Conservation (phyloP, 768 basidiomycete species). For the Mycena leptocephala region DNA sequence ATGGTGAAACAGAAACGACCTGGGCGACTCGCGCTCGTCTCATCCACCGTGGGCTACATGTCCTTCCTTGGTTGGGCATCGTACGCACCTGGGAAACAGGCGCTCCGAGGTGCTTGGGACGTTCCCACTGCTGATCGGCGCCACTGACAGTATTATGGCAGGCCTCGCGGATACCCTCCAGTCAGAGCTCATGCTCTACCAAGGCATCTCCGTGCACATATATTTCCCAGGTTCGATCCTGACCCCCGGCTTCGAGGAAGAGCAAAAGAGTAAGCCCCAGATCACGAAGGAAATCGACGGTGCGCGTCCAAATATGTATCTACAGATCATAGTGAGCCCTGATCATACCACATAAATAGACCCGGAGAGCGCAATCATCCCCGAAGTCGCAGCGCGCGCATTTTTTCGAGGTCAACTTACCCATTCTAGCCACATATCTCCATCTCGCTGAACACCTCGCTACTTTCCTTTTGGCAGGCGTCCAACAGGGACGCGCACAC, state of each 20-base stretch:
- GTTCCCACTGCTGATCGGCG: background rate
- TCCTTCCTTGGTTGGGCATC: constrained; percentile 84
- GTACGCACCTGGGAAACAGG: constrained; percentile 90
- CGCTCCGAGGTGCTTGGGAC: constrained; percentile 75
- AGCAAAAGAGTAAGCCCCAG: constrained; percentile 83
- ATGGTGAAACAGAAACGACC: constrained; percentile 72
- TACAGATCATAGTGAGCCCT: background rate
- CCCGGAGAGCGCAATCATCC: constrained; percentile 72
- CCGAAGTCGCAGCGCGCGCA: constrained; percentile 75
- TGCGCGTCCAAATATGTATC: background rate
- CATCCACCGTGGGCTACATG: constrained; percentile 83
- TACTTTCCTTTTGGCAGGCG: constrained; percentile 57
- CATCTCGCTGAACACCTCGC: no score
- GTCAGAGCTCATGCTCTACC: constrained; percentile 83
- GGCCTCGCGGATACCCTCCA: constrained; percentile 89
- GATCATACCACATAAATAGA: background rate
- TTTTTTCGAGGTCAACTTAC: constrained; percentile 70
- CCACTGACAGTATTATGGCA: constrained; percentile 44
- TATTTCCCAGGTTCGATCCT: constrained; percentile 90
- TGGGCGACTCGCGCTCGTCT: constrained; percentile 85
- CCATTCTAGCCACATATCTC: background rate
- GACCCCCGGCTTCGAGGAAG: constrained; percentile 82
- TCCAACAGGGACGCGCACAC: constrained; percentile 81
- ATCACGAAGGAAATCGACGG: constrained; percentile 85
- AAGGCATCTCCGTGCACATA: constrained; percentile 81